Evolutionary conservation across 306 rosid genomes (phyloP).

Genomic region (Cercis canadensis): DNA sequence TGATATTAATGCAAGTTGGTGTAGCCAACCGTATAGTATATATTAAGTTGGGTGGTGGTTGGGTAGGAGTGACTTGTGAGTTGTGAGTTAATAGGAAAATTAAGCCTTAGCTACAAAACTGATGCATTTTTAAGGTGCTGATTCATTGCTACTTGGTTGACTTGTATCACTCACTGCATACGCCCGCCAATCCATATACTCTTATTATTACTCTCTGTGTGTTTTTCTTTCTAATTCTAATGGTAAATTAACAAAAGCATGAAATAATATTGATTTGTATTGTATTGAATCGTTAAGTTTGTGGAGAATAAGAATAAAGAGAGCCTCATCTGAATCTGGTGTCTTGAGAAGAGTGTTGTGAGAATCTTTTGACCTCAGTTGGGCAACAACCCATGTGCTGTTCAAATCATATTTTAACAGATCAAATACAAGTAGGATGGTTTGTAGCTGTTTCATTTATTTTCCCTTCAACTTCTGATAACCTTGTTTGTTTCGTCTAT

Average conservation of each 20-base stretch:
- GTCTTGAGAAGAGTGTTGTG: slow-evolving; percentile 52
- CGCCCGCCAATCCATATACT: slow-evolving; percentile 23
- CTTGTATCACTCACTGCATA: too few relatives aligned
- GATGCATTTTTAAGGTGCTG: too few relatives aligned
- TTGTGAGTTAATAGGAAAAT: too few relatives aligned
- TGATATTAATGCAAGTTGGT: slow-evolving; percentile 77
- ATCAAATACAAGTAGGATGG: too few relatives aligned
- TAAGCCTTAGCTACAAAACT: slow-evolving; percentile 54
- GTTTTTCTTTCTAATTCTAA: neutral
- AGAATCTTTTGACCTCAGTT: slow-evolving; percentile 56
- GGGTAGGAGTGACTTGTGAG: slow-evolving; percentile 47
- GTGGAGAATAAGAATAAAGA: slow-evolving; percentile 6
- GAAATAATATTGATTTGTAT: neutral
- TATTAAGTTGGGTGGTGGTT: slow-evolving; percentile 63
- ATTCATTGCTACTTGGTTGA: slow-evolving; percentile 40
- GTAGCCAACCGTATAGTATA: slow-evolving; percentile 52
- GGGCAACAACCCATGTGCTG: slow-evolving; percentile 56
- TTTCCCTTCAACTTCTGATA: too few relatives aligned
- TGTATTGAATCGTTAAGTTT: slow-evolving; percentile 21
- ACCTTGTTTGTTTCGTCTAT: too few relatives aligned
- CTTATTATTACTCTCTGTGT: slow-evolving; percentile 5
- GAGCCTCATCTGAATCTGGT: slow-evolving; percentile 42
- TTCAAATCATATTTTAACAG: slow-evolving; percentile 41
- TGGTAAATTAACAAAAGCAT: neutral
- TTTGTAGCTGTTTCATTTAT: slow-evolving; percentile 19